Base-by-base conservation (phyloP, 2,329 filamentous ascomycete species). In the Teratosphaeriaceae sp. region DNA sequence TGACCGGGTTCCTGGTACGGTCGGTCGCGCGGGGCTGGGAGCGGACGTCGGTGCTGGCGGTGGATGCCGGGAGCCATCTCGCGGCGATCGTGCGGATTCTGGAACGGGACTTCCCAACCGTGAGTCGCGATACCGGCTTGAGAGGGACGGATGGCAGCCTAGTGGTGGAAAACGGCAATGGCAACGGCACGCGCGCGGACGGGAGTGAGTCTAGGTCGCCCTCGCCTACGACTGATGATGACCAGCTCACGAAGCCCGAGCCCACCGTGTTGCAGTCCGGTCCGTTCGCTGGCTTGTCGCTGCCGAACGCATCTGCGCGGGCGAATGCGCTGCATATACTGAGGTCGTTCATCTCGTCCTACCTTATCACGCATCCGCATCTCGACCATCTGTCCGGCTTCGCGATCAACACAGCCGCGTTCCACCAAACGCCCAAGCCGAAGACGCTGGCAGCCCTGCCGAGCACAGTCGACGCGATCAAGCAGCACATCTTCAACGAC, bases 331-430 rank as follows among this genome's bases (percentile, higher is more conserved):
- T 84, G 3, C 76, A 94, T 61, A 73, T 98, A 38, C 81, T 89
- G 31, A 77, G 83, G 42, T 77, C 83, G 43, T 77, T 96, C 37
- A 78, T 98, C 44, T 87, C 90, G 35, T 85, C 88, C 0, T 92
- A 90, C 59, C 78, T 97, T 48, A 88, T 98, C 57, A 98, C 90
- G 0, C 92, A 98, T 64, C 87, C 92, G n/a, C 92, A 98, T 66
- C 75, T 98, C 1, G 92, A 98, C 59, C 92, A 98, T 64, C 81
- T 97, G 18, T 82, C 86, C 16, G 92, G 85, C 9, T 86, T 97
- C 53, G 86, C 92, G 23, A 83, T 97, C 62, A 97, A 97, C 64
- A 96, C 90, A 0, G 89, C 92, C 4, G 83, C 85, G 2, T 78
- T 94, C 16, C 83, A 87, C 22, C 85, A 85, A 22, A 79, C 84